phyloP scores from a whole-genome alignment of 768 basidiomycete genomes.

The Termitomyces sp. region DNA sequence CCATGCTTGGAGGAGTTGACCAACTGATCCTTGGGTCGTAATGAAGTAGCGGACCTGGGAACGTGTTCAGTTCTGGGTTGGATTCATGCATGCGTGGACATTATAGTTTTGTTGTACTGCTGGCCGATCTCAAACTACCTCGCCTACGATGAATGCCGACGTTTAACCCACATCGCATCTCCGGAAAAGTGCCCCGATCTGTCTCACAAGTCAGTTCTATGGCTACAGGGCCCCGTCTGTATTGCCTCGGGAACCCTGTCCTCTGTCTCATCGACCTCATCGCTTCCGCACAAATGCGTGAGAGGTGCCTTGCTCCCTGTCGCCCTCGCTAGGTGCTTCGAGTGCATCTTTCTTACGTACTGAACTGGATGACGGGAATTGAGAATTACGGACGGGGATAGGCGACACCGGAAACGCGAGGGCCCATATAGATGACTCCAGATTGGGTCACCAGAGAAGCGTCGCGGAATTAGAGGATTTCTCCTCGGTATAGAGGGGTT shows the following conservation, averaged over 20 bases:
- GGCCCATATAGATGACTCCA: slow-evolving; percentile 22
- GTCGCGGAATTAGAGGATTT: slow-evolving; percentile 34
- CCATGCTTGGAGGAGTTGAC: slow-evolving; percentile 23
- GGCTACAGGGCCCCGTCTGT: slow-evolving; percentile 45
- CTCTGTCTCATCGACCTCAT: slow-evolving; percentile 8
- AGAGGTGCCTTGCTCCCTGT: slow-evolving; percentile 7
- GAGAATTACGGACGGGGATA: slow-evolving; percentile 28
- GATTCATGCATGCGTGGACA: slow-evolving; percentile 9
- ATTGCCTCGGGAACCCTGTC: slow-evolving; percentile 48
- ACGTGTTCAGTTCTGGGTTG: slow-evolving; percentile 14
- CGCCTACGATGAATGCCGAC: slow-evolving; percentile 34
- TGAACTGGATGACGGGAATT: slow-evolving; percentile 13
- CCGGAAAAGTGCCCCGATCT: slow-evolving; percentile 41
- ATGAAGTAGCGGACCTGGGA: slow-evolving; percentile 16
- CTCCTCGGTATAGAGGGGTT: slow-evolving; percentile 30
- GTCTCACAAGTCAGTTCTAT: slow-evolving; percentile 15
- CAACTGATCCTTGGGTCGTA: slow-evolving; percentile 18
- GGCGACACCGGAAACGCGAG: slow-evolving; percentile 45
- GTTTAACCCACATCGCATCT: slow-evolving; percentile 37
- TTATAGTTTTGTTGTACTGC: slow-evolving; percentile 4
- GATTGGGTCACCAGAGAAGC: slow-evolving; percentile 40
- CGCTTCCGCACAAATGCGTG: slow-evolving; percentile 23
- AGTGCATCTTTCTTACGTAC: slow-evolving; percentile 9
- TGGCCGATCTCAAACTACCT: slow-evolving; percentile 14
- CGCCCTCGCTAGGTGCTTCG: slow-evolving; percentile 19